Conservation (phyloP, 2,329 filamentous ascomycete species). For the Microdochium nivale region DNA sequence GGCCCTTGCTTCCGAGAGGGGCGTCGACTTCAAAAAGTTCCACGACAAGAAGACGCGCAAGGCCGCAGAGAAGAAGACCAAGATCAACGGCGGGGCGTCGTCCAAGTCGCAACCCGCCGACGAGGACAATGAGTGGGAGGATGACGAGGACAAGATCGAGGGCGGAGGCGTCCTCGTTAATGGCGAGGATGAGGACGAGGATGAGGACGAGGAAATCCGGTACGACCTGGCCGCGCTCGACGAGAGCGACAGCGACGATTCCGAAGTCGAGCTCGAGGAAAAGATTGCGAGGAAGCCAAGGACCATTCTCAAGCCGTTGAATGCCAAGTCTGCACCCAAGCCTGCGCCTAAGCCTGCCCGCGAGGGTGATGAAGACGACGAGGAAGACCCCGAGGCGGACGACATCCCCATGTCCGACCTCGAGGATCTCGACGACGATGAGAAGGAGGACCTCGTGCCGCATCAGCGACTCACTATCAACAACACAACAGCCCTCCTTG, state of each 20-base stretch:
- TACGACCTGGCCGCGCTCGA: conserved; percentile 48
- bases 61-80: conserved; percentile 15
- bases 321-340: conserved; percentile 22
- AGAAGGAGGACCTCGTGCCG: conserved; percentile 78
- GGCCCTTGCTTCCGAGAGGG: conserved; percentile 28
- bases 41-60: conserved; percentile 7
- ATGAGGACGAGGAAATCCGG: conserved; percentile 24
- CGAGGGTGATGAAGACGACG: conserved; percentile 48
- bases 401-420: conserved; percentile 87
- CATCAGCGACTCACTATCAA: conserved; percentile 95
- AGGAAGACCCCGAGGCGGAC: conserved; percentile 69
- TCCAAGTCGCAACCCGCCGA: conserved; percentile 5
- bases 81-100: conserved; percentile 11
- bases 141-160: conserved; percentile 6
- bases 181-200: conserved; percentile 15
- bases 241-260: conserved; percentile 56
- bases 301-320: conserved; percentile 32
- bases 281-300: conserved; percentile 50
- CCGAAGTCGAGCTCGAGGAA: conserved; percentile 69
- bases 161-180: conserved; percentile 11
- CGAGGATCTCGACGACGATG: conserved; percentile 67
- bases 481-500: conserved; percentile 79
- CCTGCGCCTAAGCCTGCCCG: conserved; percentile 36
- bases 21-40: conserved; percentile 24
- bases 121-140: conserved; percentile 13